A percentile compares a stretch with the other conserved stretches of the same genome.
Evolutionary conservation across 352 stramenopile species (phyloP).

Genomic region (Globisporangium parvum): DNA sequence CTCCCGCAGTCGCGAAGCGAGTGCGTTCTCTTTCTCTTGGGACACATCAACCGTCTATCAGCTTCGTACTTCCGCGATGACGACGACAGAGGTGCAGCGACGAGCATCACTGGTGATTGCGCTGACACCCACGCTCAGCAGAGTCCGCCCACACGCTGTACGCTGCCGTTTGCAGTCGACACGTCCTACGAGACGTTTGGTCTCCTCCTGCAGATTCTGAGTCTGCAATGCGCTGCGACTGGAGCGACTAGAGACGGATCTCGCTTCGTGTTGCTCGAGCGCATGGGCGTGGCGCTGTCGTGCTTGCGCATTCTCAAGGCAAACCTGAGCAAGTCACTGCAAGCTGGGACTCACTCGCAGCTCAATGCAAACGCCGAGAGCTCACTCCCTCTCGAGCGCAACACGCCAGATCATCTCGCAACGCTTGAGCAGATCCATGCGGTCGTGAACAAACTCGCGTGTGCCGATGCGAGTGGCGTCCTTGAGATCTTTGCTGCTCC

Average conservation of each 20-base stretch:
- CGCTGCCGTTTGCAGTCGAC: slow-evolving; percentile 38
- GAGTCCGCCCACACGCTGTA: background rate
- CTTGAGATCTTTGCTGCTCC: slow-evolving; percentile 4
- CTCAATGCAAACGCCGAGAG: background rate
- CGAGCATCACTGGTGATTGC: background rate
- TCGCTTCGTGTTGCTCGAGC: background rate
- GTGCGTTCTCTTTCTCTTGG: slow-evolving; percentile 35
- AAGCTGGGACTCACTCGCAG: background rate
- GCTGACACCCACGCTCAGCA: background rate
- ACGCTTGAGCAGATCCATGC: slow-evolving; percentile 7
- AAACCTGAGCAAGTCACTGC: slow-evolving; percentile 28
- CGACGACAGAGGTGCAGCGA: background rate
- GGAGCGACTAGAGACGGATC: background rate
- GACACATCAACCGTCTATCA: slow-evolving; percentile 37
- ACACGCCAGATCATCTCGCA: background rate
- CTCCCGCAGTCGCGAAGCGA: slow-evolving; percentile 8
- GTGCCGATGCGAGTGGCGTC: background rate
- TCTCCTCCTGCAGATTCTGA: slow-evolving; percentile 26
- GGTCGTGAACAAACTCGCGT: slow-evolving; percentile 3
- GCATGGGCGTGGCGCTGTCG: slow-evolving; percentile 23
- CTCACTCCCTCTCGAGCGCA: background rate
- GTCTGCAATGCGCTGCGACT: background rate
- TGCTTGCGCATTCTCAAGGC: slow-evolving; percentile 41
- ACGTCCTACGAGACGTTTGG: slow-evolving; percentile 22
- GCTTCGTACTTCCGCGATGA: slow-evolving; percentile 19